Evolutionary conservation across 768 basidiomycete species (phyloP).

Genomic region (Tremella mesenterica): DNA sequence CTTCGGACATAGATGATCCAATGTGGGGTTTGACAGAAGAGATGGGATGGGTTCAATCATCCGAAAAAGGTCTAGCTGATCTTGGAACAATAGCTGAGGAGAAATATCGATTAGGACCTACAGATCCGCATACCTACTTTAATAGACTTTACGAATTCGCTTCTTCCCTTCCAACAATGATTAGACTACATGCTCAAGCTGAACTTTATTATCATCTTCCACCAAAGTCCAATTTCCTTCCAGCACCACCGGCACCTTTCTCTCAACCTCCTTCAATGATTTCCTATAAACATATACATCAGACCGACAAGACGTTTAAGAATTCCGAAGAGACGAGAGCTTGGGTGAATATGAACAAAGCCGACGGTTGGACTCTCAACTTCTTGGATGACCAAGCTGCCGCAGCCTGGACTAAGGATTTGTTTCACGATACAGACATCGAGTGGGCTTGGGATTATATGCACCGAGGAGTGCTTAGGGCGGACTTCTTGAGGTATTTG

Average conservation of each 20-base stretch:
- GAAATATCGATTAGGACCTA: conserved; percentile 13
- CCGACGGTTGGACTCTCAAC: conserved; percentile 29
- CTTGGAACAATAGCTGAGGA: conserved; percentile 20
- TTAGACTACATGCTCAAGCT: background rate
- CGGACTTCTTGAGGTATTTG: conserved; percentile 38
- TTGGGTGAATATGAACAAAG: conserved; percentile 25
- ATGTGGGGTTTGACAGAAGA: conserved; percentile 19
- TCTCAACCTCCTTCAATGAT: conserved; percentile 19
- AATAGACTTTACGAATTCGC: conserved; percentile 2
- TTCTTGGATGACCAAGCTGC: conserved; percentile 31
- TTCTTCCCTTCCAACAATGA: background rate
- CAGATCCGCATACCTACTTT: conserved; percentile 2
- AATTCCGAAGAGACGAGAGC: conserved; percentile 7
- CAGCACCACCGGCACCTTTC: background rate
- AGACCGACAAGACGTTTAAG: conserved; percentile 27
- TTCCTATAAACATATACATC: conserved; percentile 28
- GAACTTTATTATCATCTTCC: background rate
- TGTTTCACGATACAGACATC: conserved; percentile 17
- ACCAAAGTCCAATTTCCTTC: background rate
- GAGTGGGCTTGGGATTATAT: conserved; percentile 33
- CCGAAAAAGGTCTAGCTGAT: conserved; percentile 4
- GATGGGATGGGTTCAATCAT: conserved; percentile 16
- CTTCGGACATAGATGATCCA: background rate
- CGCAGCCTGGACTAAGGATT: conserved; percentile 16
- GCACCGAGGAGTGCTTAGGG: conserved; percentile 33